A percentile compares a stretch with the other conserved stretches of the same genome.
phyloP scores from a whole-genome alignment of 2,329 filamentous ascomycete genomes.

The Trichoderma pleuroti region DNA sequence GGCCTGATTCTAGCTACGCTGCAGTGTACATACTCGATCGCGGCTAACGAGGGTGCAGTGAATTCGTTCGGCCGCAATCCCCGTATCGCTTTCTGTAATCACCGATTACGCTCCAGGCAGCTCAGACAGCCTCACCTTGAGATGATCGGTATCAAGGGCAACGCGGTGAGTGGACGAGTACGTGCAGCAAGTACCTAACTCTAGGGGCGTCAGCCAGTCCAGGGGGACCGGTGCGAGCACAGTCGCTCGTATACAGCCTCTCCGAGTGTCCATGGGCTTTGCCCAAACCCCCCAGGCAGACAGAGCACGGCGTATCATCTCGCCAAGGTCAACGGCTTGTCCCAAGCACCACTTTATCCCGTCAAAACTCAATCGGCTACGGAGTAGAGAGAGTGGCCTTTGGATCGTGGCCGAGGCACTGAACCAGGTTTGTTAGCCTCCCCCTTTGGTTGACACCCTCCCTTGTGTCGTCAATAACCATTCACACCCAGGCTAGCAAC shows the following conservation, averaged over 20 bases:
- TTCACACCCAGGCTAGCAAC: background rate
- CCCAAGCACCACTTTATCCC: background rate
- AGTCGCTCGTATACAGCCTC: background rate
- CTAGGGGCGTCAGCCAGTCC: background rate
- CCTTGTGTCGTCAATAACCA: background rate
- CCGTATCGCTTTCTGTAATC: background rate
- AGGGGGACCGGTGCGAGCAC: background rate
- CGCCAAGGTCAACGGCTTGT: background rate
- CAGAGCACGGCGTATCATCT: background rate
- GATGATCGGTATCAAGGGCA: background rate
- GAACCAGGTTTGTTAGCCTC: background rate
- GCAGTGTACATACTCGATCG: background rate
- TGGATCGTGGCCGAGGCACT: background rate
- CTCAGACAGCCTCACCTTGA: background rate
- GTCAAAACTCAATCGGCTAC: background rate
- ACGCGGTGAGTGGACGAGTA: background rate
- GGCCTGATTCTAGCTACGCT: background rate
- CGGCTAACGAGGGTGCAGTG: background rate
- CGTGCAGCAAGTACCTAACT: background rate
- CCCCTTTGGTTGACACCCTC: background rate
- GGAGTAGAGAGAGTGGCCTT: background rate
- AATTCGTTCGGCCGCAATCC: background rate
- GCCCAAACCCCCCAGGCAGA: background rate
- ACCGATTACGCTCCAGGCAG: background rate
- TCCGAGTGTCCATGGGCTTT: background rate